Percentiles rank a stretch among this genome's conserved stretches.
Conservation (phyloP, 768 basidiomycete genomes). For the Boletus speciosus region DNA sequence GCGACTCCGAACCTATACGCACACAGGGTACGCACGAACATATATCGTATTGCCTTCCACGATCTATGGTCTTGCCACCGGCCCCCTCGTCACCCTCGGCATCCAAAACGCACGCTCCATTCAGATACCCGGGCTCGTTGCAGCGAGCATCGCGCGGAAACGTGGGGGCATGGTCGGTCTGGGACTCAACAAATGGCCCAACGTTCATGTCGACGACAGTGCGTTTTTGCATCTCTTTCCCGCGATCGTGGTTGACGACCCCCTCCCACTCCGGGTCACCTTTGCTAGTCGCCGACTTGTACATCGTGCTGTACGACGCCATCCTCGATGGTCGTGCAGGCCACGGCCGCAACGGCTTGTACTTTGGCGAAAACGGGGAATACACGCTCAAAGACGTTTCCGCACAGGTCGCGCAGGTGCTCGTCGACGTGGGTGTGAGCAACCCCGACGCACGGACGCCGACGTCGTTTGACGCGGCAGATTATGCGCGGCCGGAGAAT, state of each 20-base stretch:
- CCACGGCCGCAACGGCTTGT: slow-evolving; percentile 41
- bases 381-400: slow-evolving; percentile 40
- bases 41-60: slow-evolving; percentile 51
- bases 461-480: slow-evolving; percentile 38
- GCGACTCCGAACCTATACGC: background rate
- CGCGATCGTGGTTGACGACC: background rate
- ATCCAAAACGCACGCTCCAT: slow-evolving; percentile 47
- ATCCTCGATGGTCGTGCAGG: slow-evolving; percentile 10
- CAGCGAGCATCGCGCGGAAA: slow-evolving; percentile 41
- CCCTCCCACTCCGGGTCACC: no score
- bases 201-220: slow-evolving; percentile 51
- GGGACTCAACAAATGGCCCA: slow-evolving; percentile 59
- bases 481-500: slow-evolving; percentile 1
- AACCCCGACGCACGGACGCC: slow-evolving; percentile 21
- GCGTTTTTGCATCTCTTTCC: background rate
- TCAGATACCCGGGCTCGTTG: slow-evolving; percentile 50
- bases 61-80: slow-evolving; percentile 53
- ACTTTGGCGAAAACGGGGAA: slow-evolving; percentile 51
- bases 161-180: slow-evolving; percentile 54
- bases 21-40: slow-evolving; percentile 1
- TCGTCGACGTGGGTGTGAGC: background rate
- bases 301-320: slow-evolving; percentile 39
- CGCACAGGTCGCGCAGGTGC: slow-evolving; percentile 35
- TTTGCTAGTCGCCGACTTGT: slow-evolving; percentile 35
- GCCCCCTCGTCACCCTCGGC: slow-evolving; percentile 42